These are phyloP conservation scores for Gymnopilus junonius DNA, from an alignment of 768 basidiomycete genomes.

Conservation along the genomic window DNA sequence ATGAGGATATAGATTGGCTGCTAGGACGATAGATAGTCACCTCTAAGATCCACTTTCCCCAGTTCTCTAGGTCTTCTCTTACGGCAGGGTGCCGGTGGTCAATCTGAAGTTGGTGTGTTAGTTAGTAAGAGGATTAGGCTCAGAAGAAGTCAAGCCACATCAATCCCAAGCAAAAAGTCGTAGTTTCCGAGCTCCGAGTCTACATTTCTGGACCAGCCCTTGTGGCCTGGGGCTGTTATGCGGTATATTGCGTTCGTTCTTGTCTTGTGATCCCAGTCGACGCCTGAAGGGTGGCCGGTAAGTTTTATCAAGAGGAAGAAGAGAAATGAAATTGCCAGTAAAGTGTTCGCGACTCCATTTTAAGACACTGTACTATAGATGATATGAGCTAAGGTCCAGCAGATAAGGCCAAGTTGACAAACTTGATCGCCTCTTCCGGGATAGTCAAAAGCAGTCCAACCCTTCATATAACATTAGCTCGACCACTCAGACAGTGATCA, in stretches of 20 bases:
- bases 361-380: slow-evolving; percentile 65
- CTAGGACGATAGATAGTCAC: slow-evolving; percentile 20
- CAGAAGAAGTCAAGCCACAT: slow-evolving; percentile 52
- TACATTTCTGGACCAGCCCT: slow-evolving; percentile 83
- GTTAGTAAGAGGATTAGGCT: neutral
- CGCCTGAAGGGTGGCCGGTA: slow-evolving; percentile 44
- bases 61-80: slow-evolving; percentile 69
- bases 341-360: slow-evolving; percentile 83
- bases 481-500: neutral
- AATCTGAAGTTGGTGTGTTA: slow-evolving; percentile 50
- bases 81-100: slow-evolving; percentile 86
- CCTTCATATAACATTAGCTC: slow-evolving; percentile 43
- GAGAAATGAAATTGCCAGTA: slow-evolving; percentile 50
- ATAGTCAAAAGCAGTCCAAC: slow-evolving; percentile 89
- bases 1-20: neutral
- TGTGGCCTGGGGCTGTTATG: slow-evolving; percentile 65
- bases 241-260: slow-evolving; percentile 70
- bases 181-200: slow-evolving; percentile 88
- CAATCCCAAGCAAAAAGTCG: slow-evolving; percentile 78
- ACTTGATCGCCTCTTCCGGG: slow-evolving; percentile 68
- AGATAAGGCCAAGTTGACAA: neutral
- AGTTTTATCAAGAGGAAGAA: neutral
- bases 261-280: slow-evolving; percentile 83
- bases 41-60: slow-evolving; percentile 80
- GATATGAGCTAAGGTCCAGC: neutral